Percentiles rank a stretch among this genome's conserved stretches.
Conservation (phyloP, 2,329 filamentous ascomycete species). For the Colletotrichum limetticola region DNA sequence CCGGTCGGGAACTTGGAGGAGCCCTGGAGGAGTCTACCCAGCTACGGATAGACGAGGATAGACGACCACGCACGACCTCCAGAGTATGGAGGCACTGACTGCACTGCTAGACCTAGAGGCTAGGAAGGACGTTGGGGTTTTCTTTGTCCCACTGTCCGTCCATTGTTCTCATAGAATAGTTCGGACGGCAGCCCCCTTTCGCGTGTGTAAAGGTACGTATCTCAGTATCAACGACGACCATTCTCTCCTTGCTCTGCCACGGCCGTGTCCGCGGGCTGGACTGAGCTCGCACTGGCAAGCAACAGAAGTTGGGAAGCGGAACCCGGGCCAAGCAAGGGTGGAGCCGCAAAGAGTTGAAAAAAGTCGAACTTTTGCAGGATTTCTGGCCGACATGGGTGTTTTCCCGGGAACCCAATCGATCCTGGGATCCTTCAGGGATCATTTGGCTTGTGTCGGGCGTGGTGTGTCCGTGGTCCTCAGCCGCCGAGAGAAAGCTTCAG, state of each 20-base stretch:
- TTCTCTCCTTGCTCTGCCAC: neutral
- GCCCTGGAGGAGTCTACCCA: conserved; percentile 2
- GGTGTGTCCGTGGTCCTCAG: neutral
- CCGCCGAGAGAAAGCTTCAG: conserved; percentile 13
- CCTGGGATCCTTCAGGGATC: conserved; percentile 24
- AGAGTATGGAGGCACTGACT: neutral
- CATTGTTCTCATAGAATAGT: neutral
- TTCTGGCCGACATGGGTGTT: conserved; percentile 12
- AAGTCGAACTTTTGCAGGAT: neutral
- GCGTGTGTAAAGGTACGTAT: neutral
- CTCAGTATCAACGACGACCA: neutral
- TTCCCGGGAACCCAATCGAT: conserved; percentile 30
- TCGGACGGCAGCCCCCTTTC: neutral
- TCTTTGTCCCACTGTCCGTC: neutral
- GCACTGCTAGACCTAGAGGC: neutral
- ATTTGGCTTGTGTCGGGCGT: neutral
- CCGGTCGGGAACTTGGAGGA: conserved; percentile 1
- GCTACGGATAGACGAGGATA: conserved; percentile 6
- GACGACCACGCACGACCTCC: neutral
- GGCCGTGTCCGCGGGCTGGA: neutral
- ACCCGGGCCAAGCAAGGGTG: neutral
- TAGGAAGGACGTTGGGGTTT: neutral
- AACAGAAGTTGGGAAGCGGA: neutral
- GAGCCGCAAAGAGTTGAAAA: neutral
- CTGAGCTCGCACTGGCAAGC: neutral